Percentiles rank a stretch among this genome's conserved stretches.
These are phyloP conservation scores for Inonotus hispidus DNA, from an alignment of 1,284 basidiomycete species.

Conservation along the genomic window DNA sequence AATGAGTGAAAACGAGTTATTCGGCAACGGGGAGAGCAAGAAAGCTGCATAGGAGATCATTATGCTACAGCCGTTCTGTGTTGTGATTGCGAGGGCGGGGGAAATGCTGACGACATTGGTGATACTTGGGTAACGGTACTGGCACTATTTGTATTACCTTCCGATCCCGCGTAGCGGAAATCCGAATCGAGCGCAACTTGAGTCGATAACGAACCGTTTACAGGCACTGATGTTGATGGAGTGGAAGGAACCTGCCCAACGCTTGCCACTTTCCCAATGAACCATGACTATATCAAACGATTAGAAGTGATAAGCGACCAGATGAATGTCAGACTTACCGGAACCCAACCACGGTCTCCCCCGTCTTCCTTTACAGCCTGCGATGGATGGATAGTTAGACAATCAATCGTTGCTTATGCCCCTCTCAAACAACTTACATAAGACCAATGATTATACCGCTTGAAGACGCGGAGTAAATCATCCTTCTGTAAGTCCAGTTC, in stretches of 20 bases:
- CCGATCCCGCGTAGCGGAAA: conserved; percentile 15
- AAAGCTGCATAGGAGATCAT: background rate
- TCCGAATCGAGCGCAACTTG: conserved; percentile 17
- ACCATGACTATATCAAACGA: conserved; percentile 21
- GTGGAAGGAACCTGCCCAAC: conserved; percentile 20
- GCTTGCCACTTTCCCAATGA: conserved; percentile 24
- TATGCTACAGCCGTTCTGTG: conserved; percentile 15
- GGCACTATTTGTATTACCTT: conserved; percentile 2
- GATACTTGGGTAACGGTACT: conserved; percentile 17
- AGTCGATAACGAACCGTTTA: conserved; percentile 9
- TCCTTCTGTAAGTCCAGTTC: conserved; percentile 46
- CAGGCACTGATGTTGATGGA: conserved; percentile 17
- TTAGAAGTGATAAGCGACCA: background rate
- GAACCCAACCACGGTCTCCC: conserved; percentile 45
- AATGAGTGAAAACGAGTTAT: background rate
- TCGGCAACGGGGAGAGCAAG: background rate
- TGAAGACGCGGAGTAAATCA: conserved; percentile 51
- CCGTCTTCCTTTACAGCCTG: conserved; percentile 40
- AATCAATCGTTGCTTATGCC: conserved; percentile 1
- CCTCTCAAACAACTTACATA: conserved; percentile 25
- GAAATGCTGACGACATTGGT: conserved; percentile 23
- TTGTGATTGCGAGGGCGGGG: conserved; percentile 14
- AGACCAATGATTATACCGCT: conserved; percentile 57
- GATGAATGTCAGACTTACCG: conserved; percentile 20
- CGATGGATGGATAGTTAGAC: conserved; percentile 16